Base-by-base conservation (phyloP, 2,329 filamentous ascomycete species). In the Rugonectria rugulosa region DNA sequence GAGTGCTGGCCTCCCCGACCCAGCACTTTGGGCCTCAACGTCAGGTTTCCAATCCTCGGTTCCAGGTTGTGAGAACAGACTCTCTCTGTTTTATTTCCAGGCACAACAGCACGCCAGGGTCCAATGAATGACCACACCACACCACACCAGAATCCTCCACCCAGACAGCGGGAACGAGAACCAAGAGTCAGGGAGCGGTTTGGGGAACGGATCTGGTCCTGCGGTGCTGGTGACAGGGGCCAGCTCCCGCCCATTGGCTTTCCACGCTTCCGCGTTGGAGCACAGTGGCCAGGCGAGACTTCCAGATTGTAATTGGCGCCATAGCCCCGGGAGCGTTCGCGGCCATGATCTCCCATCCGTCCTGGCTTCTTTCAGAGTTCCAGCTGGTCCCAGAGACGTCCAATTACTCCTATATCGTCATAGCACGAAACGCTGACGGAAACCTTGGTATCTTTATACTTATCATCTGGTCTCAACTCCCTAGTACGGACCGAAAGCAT, bases 321-420 rank as follows among this genome's bases (percentile, higher is more conserved):
- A 37, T 46, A 29, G 47, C 50, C 44, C 47, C 50, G 55, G 55
- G 55, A 54, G 51, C 55, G 55, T 57, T 57, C 55, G 55, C 50
- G 24, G 34, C 15, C 32, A 36, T 42, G 38, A 21, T 43, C 32
- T 48, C 37, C 10, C 36, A 20, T 38, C 44, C 46, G 46, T 29
- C 36, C 36, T 48, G 34, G 34, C 34, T 40, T 40, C 45, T 31
- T 20, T 19, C 29, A 43, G 23, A 29, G 31, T 31, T 23, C 38
- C 40, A 36, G 15, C 48, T 27, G n/a, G 29, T 24, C 14, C 29
- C 15, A 26, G 23, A 19, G 32, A n/a, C n/a, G n/a, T n/a, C n/a
- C n/a, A n/a, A 31, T 19, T 29, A 34, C 37, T 41, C 37, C 24
- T 11, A 41, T 27, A 3, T 20, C 20, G 48, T 24, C 23, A 21